Evolutionary conservation across 352 stramenopile genomes (phyloP).

Genomic region (Globisporangium rhizosaccharum): DNA sequence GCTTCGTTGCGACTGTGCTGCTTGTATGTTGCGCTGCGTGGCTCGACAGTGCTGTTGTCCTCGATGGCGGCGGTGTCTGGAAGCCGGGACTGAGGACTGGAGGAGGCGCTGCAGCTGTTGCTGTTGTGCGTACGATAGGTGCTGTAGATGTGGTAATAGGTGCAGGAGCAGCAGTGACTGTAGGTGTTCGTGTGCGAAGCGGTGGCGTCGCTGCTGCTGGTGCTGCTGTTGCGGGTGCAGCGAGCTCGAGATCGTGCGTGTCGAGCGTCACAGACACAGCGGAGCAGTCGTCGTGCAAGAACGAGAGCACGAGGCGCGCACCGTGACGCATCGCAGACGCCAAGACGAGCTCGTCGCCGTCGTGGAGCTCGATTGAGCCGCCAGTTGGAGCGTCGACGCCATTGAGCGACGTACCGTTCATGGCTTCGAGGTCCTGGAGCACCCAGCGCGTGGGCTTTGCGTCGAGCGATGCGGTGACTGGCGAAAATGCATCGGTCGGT

Average conservation of each 20-base stretch:
- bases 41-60: no score
- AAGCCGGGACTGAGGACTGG: conserved; percentile 2
- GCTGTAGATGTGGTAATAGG: background rate
- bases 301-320: conserved; percentile 45
- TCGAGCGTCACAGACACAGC: conserved; percentile 37
- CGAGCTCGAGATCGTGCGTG: conserved; percentile 1
- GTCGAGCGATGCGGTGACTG: conserved; percentile 7
- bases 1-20: conserved; percentile 17
- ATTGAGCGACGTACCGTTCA: conserved; percentile 80
- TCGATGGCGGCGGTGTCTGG: conserved; percentile 7
- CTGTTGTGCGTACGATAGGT: background rate
- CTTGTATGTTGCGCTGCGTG: conserved; percentile 1
- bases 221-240: conserved; percentile 18
- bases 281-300: conserved; percentile 33
- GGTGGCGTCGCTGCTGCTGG: conserved; percentile 8
- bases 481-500: background rate
- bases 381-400: conserved; percentile 49
- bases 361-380: conserved; percentile 50
- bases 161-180: background rate
- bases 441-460: conserved; percentile 43
- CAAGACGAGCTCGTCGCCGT: conserved; percentile 67
- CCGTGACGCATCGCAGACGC: conserved; percentile 59
- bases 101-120: background rate
- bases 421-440: conserved; percentile 71
- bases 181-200: background rate